Evolutionary conservation across 2,329 filamentous ascomycete species (phyloP).

Genomic region (Arthrobotrys sphaeroides): DNA sequence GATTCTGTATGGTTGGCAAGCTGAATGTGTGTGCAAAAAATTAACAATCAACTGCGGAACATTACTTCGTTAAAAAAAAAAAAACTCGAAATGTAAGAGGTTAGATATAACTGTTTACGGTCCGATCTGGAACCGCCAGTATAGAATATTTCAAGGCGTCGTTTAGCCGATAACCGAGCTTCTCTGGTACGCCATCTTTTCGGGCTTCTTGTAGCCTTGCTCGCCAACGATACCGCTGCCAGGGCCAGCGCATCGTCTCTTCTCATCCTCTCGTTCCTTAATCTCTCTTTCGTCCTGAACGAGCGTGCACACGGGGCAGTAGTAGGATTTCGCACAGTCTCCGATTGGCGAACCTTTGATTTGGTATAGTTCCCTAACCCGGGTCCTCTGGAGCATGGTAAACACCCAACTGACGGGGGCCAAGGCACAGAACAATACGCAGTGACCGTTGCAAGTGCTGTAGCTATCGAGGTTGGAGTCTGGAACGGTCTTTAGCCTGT

Average conservation of each 20-base stretch:
- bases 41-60: constrained; percentile 20
- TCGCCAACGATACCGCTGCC: constrained; percentile 56
- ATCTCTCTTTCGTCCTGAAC: constrained; percentile 58
- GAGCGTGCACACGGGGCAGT: constrained; percentile 56
- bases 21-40: background rate
- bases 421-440: constrained; percentile 56
- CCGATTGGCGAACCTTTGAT: constrained; percentile 55
- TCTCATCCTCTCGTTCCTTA: constrained; percentile 56
- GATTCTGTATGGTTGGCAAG: background rate
- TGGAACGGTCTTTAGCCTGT: constrained; percentile 58
- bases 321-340: constrained; percentile 58
- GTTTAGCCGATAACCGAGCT: constrained; percentile 53
- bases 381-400: constrained; percentile 57
- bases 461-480: constrained; percentile 57
- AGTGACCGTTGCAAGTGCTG: constrained; percentile 56
- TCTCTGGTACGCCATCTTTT: constrained; percentile 57
- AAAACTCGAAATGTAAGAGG: background rate
- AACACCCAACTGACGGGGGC: constrained; percentile 57
- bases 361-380: constrained; percentile 57
- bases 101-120: background rate
- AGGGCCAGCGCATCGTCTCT: constrained; percentile 56
- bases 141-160: background rate
- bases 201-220: constrained; percentile 56
- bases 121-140: background rate
- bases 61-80: constrained; percentile 27